A percentile compares a stretch with the other conserved stretches of the same genome.
phyloP scores from a whole-genome alignment of 1,284 basidiomycete species.

The Ceratorhiza oryzae-sativae region DNA sequence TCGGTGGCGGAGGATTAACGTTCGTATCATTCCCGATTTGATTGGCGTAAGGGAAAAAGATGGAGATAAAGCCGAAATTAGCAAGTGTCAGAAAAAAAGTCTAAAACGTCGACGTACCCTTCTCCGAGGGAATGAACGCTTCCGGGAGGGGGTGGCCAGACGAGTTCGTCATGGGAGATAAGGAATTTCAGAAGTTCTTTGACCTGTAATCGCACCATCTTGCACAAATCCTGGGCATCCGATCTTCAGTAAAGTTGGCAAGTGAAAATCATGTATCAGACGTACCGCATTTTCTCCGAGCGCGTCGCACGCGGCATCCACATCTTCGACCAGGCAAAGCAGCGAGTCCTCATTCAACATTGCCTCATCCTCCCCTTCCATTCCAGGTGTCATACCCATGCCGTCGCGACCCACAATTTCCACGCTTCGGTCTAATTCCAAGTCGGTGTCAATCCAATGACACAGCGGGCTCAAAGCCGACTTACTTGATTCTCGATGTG shows the following conservation, averaged over 20 bases:
- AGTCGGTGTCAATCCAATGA: background rate
- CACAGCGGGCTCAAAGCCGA: background rate
- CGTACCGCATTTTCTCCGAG: slow-evolving; percentile 29
- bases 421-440: background rate
- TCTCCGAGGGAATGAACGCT: slow-evolving; percentile 36
- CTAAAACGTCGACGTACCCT: slow-evolving; percentile 10
- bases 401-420: background rate
- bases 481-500: slow-evolving; percentile 7
- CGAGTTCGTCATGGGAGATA: slow-evolving; percentile 28
- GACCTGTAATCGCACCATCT: slow-evolving; percentile 30
- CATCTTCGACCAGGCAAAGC: slow-evolving; percentile 32
- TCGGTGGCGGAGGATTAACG: background rate
- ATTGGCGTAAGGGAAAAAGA: background rate
- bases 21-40: background rate
- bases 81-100: background rate
- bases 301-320: slow-evolving; percentile 31
- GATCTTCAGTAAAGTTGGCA: background rate
- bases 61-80: background rate
- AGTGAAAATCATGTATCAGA: background rate
- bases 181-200: slow-evolving; percentile 33
- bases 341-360: slow-evolving; percentile 38
- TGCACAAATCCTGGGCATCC: slow-evolving; percentile 12
- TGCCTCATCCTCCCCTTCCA: slow-evolving; percentile 22
- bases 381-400: background rate
- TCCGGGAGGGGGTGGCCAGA: slow-evolving; percentile 35